A percentile compares a stretch with the other conserved stretches of the same genome.
phyloP scores from a whole-genome alignment of 2,329 filamentous ascomycete species.

The Aquanectria penicillioides region DNA sequence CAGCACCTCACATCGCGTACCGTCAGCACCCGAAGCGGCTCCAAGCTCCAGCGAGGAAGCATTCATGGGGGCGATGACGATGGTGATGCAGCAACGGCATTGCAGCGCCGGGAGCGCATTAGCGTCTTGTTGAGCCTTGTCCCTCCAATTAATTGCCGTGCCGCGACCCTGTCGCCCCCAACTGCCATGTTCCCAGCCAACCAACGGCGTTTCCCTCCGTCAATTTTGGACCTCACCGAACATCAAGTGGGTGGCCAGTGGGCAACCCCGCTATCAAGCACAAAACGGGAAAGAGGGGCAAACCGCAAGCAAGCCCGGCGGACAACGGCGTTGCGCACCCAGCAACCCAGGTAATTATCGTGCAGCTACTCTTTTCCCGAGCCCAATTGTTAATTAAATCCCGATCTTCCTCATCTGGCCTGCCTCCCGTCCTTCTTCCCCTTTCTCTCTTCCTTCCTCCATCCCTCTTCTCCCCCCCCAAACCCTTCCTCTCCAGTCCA shows the following conservation, averaged over 20 bases:
- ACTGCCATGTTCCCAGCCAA: slow-evolving; percentile 5
- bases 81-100: no score
- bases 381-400: slow-evolving; percentile 9
- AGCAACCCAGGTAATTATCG: slow-evolving; percentile 37
- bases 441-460: background rate
- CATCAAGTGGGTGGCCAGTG: slow-evolving; percentile 27
- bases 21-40: no score
- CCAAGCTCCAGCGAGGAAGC: no score
- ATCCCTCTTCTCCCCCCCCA: background rate
- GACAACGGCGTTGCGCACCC: slow-evolving; percentile 13
- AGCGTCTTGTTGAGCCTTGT: background rate
- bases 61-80: no score
- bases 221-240: slow-evolving; percentile 40
- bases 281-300: slow-evolving; percentile 41
- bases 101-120: background rate
- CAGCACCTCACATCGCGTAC: no score
- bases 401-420: background rate
- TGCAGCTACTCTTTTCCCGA: slow-evolving; percentile 20
- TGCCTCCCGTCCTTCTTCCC: background rate
- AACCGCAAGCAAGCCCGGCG: slow-evolving; percentile 3
- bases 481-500: background rate
- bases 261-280: slow-evolving; percentile 15
- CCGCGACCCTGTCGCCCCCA: background rate
- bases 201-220: slow-evolving; percentile 21
- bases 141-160: slow-evolving; percentile 13